Evolutionary conservation across 768 basidiomycete genomes (phyloP).

Genomic region (Dentipellis fragilis): DNA sequence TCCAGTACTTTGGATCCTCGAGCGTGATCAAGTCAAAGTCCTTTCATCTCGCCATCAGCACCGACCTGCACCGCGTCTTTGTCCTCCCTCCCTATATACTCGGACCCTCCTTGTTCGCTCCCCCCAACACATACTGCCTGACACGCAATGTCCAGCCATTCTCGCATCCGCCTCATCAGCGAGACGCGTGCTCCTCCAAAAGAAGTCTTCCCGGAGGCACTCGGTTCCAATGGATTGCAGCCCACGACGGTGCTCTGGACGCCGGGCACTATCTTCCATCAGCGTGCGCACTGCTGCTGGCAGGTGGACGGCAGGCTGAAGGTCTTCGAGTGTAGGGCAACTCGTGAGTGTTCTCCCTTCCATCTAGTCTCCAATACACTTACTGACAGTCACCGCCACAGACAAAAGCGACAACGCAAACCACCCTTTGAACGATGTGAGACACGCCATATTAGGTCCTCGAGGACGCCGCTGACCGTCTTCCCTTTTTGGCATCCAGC

Average conservation of each 20-base stretch:
- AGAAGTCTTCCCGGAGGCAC: conserved; percentile 13
- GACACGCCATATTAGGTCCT: not conserved
- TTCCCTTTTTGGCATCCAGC: not conserved
- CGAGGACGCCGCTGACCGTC: too few relatives aligned
- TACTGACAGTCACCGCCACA: not conserved
- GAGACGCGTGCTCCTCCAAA: conserved; percentile 1
- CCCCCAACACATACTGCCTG: not conserved
- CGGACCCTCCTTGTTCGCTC: not conserved
- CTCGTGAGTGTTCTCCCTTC: conserved; percentile 5
- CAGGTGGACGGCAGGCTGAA: conserved; percentile 9
- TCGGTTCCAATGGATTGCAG: conserved; percentile 11
- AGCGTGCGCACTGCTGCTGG: conserved; percentile 9
- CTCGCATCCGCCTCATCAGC: not conserved
- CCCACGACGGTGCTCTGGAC: conserved; percentile 13
- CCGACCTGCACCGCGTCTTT: not conserved
- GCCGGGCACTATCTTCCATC: conserved; percentile 9
- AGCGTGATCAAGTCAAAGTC: not conserved
- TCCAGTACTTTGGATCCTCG: not conserved
- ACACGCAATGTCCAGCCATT: not conserved
- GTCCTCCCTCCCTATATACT: not conserved
- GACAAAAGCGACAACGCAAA: not conserved
- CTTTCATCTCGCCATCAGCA: not conserved
- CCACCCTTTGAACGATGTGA: not conserved
- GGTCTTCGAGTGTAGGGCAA: conserved; percentile 10
- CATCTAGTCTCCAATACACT: not conserved